Base-by-base conservation (phyloP, 73 alveolate genomes). In the Effrenium voratum region DNA sequence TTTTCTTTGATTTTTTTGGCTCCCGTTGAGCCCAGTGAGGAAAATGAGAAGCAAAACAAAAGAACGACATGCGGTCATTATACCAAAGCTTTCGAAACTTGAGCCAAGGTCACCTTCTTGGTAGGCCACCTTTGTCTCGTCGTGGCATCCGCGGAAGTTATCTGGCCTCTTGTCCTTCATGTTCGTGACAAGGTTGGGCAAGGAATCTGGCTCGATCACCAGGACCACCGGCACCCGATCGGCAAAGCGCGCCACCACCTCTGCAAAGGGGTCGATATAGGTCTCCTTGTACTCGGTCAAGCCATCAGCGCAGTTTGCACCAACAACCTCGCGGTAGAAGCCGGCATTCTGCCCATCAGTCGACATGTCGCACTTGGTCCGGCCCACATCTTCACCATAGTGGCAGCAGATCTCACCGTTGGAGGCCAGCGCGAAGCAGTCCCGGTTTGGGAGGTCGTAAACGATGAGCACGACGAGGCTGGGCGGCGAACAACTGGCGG, bases 351-450 rank as follows among this genome's bases (percentile, higher is more conserved):
- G 82, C 46, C 82, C 82, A 28, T 44, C n/a, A 36, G 82, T 72
- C 1, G 95, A 87, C 83, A 87, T 76, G 75, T 87, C 95, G 34
- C 84, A 59, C 80, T 85, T 52, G 41, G 70, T 70, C 30, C 93
- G 72, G 40, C 93, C 57, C 80, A 36, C 57, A 44, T 87, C 95
- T 5, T 75, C 73, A 28, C 99, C 93, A 45, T 80, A 55, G 91
- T 63, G 72, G 98, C 99, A 97, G 87, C 99, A 97, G 49, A 97
- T 97, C 98, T 97, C 99, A n/a, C 99, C 99, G 32, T 97, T 97
- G 70, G 99, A 90, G 10, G 99, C 99, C 30, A 87, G 52, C 32
- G 99, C 99, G 40, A 87, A 72, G 95, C 99, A 97, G 46, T 97
- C 99, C 44, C 99, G 90, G 87, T 97, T 97, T 13, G 99, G 99